Evolutionary conservation across 495 filamentous ascomycete genomes (phyloP), one percentile per base, ranked within the genome.

Genomic region (Xylaria cubensis): DNA sequence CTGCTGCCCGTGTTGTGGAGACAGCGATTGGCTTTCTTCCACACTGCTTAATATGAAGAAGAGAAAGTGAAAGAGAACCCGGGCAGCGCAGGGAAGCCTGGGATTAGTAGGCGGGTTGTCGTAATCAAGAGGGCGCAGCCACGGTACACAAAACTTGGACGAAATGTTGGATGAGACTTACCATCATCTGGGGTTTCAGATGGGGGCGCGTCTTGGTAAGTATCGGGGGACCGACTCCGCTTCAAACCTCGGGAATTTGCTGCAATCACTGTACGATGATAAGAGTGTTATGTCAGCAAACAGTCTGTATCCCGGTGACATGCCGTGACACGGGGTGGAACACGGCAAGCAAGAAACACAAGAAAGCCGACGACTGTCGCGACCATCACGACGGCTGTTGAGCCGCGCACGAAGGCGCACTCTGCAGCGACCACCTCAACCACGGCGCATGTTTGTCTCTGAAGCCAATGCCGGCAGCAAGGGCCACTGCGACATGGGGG

Each of bases 191-290:
- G 88, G 74, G 87, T 87, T 76, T 88, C 89, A 79, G 88, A 87
- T 73, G 81, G 75, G 74, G 83, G 81, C 74, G 84, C 81, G 79
- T 92, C 90, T 77, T 88, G 89, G 79, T 91, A 90, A 75, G 81
- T 86, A 75, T 97, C 93, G 75, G 94, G 95, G 66, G 96, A 97
- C 70, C 94, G 94, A 89, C 93, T 96, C 83, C 96, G 90, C 86
- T 98, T 99, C 79, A 93, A 81, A 73, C 94, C 94, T 80, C 96
- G 91, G 74, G 94, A 74, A 26, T 73, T 72, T 59, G 70, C 65
- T 58, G 79, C 72, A 67, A 78, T 82, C 21, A 79, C 84, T 86
- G 74, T 61, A 59, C 50, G 73, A 68, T 70, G 26, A 74, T 50
- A 74, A 12, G 12, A 50, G 59, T 61, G 46, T 53, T 39, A 55